Base-by-base conservation (phyloP, 2,329 filamentous ascomycete species). In the Canariomyces notabilis region DNA sequence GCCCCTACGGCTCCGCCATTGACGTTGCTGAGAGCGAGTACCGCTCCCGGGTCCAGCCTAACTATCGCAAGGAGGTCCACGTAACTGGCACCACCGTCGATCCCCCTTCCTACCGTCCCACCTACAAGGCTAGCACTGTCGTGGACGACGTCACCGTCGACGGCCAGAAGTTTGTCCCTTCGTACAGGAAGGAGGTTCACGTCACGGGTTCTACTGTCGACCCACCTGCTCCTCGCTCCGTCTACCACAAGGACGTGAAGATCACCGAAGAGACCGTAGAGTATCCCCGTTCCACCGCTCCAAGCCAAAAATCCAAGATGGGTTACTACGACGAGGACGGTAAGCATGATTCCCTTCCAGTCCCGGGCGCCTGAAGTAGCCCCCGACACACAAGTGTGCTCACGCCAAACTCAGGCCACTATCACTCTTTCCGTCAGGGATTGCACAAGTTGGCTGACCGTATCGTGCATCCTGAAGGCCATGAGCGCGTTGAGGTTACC, bases 241-340 rank as follows among this genome's bases (percentile, higher is more conserved):
- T 71, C 55, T 72, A 72, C 65, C 70, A 74, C 66, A 70, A 77
- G 62, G 74, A 81, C 62, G 67, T 75, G 54, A 77, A 77, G 64
- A 68, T 85, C 64, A 76, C 68, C 71, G 80, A 78, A 72, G 84
- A 77, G 74, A 86, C 77, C 72, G 79, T 78, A 67, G 82, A 78
- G 67, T 67, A 68, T 64, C 66, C 73, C 62, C 69, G 64, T 58
- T 60, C 61, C 59, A 66, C 60, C 55, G 57, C 57, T 62, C 63
- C 63, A 55, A 68, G 59, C 57, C 65, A 69, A 49, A 71, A 74
- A 61, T 67, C 68, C 68, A 79, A 77, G 67, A 82, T 82, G 78
- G 77, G 76, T 68, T 80, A 81, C 74, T 80, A 79, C 74, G 77
- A 80, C 70, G 76, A 81, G 54, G 71, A 77, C 59, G 75, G 76